Conservation (phyloP, 192 early-diverging fungal genomes). For the Thamnidium elegans region DNA sequence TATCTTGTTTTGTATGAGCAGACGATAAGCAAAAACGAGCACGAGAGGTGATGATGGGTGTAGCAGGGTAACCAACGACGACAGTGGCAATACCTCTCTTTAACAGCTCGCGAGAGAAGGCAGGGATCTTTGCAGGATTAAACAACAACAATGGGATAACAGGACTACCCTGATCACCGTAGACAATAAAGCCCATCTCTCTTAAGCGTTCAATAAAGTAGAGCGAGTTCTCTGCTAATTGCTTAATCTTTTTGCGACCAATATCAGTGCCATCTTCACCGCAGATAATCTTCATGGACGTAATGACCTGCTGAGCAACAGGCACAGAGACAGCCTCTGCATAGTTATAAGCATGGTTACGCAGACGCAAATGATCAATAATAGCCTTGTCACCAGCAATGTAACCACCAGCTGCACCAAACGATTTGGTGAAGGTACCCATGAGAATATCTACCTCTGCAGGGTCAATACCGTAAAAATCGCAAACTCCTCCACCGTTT, state of each 20-base stretch:
- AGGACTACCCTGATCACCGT: conserved; percentile 84
- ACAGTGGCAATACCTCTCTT: conserved; percentile 88
- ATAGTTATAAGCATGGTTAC: conserved; percentile 82
- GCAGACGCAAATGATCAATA: conserved; percentile 77
- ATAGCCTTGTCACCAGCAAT: conserved; percentile 70
- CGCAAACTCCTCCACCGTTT: conserved; percentile 93
- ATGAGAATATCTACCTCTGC: conserved; percentile 89
- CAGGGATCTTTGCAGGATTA: conserved; percentile 92
- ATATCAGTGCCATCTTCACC: conserved; percentile 86
- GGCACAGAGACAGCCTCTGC: conserved; percentile 86
- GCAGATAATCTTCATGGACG: conserved; percentile 82
- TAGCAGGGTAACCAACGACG: conserved; percentile 95
- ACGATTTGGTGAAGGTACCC: conserved; percentile 98
- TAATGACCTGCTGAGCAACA: conserved; percentile 86
- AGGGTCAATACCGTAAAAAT: conserved; percentile 91
- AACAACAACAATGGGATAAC: conserved; percentile 90
- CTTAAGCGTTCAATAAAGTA: conserved; percentile 80
- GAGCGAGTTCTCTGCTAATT: conserved; percentile 81
- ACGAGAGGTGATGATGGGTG: conserved; percentile 88
- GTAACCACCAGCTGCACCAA: conserved; percentile 96
- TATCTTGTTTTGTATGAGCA: conserved; percentile 87
- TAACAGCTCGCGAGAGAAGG: conserved; percentile 89
- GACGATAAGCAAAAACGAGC: conserved; percentile 86
- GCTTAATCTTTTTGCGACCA: conserved; percentile 79
- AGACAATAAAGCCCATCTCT: conserved; percentile 92